Percentiles rank a stretch among this genome's conserved stretches.
These are phyloP conservation scores for Erythrobasidium hasegawianum DNA, from an alignment of 1,284 basidiomycete species.

Conservation along the genomic window DNA sequence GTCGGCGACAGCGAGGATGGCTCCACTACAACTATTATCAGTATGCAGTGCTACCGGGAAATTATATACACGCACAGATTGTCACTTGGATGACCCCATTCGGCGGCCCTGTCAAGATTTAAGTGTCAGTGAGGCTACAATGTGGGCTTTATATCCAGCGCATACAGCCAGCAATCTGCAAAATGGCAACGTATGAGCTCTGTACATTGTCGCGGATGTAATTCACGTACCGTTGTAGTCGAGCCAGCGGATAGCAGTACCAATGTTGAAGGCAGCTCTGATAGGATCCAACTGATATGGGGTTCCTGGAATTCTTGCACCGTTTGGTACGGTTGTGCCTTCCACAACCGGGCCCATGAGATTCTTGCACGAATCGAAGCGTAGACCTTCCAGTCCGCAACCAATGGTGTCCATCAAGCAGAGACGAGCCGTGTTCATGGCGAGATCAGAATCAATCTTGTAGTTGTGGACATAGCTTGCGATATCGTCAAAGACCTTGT, in stretches of 20 bases:
- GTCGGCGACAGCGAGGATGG: conserved; percentile 80
- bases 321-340: conserved; percentile 79
- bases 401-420: conserved; percentile 87
- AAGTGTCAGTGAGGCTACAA: too few species aligned
- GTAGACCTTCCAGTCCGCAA: conserved; percentile 65
- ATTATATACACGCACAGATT: background rate
- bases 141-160: too few species aligned
- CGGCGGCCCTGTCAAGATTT: conserved; percentile 58
- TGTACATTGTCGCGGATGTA: background rate
- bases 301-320: conserved; percentile 85
- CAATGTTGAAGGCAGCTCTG: conserved; percentile 91
- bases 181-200: background rate
- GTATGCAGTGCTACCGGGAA: too few species aligned
- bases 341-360: conserved; percentile 81
- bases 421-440: conserved; percentile 77
- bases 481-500: conserved; percentile 59
- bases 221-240: conserved; percentile 58
- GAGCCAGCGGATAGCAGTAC: conserved; percentile 87
- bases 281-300: conserved; percentile 81
- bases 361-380: conserved; percentile 71
- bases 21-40: too few species aligned
- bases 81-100: conserved; percentile 57
- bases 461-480: conserved; percentile 82
- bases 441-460: conserved; percentile 69
- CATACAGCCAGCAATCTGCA: conserved; percentile 38